Evolutionary conservation across 208 protist genomes (phyloP).

Genomic region (Trypanosoma scelopori): DNA sequence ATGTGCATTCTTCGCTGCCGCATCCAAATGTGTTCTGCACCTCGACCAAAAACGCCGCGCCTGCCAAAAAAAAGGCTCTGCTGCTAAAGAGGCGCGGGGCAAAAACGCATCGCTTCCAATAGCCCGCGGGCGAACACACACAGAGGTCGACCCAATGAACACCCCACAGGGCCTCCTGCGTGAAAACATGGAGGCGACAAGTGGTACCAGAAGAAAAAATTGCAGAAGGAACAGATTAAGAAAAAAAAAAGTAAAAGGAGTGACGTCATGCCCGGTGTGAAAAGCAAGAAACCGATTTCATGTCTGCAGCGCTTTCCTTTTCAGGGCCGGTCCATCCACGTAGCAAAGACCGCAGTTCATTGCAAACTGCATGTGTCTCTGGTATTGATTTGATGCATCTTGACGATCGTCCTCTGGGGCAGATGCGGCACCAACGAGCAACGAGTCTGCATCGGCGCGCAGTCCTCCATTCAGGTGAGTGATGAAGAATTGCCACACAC

Average conservation of each 20-base stretch:
- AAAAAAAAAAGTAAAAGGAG: slow-evolving; percentile 1
- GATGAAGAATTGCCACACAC: slow-evolving; percentile 62
- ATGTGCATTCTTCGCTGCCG: too few species aligned
- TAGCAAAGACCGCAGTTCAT: slow-evolving; percentile 29
- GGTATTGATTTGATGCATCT: slow-evolving; percentile 2
- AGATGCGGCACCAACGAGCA: slow-evolving; percentile 57
- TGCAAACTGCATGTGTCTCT: slow-evolving; percentile 21
- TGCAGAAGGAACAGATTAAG: too few species aligned
- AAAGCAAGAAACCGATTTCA: slow-evolving; percentile 12
- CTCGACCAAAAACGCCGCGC: too few species aligned
- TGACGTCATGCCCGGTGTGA: neutral
- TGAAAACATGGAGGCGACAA: too few species aligned
- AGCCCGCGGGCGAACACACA: too few species aligned
- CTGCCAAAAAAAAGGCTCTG: too few species aligned
- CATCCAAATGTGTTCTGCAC: too few species aligned
- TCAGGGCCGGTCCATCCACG: slow-evolving; percentile 15
- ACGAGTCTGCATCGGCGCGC: slow-evolving; percentile 44
- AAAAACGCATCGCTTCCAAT: too few species aligned
- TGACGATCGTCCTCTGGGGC: neutral
- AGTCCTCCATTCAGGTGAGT: slow-evolving; percentile 66
- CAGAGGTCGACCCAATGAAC: too few species aligned
- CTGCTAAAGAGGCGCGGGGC: too few species aligned
- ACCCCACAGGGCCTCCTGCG: too few species aligned
- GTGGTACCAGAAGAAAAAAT: too few species aligned
- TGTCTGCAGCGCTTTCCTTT: slow-evolving; percentile 14